Percentiles rank a stretch among this genome's conserved stretches.
These are phyloP conservation scores for Dioszegia crocea DNA, from an alignment of 768 basidiomycete genomes.

Conservation along the genomic window DNA sequence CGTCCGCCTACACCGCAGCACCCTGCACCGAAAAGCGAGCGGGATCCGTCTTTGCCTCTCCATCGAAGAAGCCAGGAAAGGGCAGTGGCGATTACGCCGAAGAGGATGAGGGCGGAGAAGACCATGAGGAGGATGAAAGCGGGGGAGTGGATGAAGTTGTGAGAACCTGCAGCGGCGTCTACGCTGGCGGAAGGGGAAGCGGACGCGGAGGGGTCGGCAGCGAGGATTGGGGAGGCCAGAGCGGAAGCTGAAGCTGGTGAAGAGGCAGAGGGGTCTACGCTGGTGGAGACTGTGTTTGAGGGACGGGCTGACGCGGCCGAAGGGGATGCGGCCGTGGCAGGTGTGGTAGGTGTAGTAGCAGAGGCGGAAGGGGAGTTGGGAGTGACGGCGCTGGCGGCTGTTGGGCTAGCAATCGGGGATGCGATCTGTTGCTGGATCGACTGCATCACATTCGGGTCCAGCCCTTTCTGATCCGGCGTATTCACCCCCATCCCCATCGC, in stretches of 20 bases:
- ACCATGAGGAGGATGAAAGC: slow-evolving; percentile 24
- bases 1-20: slow-evolving; percentile 7
- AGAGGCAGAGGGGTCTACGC: slow-evolving; percentile 12
- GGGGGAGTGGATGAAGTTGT: slow-evolving; percentile 23
- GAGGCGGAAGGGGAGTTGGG: neutral
- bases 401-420: neutral
- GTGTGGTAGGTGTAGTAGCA: neutral
- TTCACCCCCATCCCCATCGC: slow-evolving; percentile 8
- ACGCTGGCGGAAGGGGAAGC: slow-evolving; percentile 4
- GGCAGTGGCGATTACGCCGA: slow-evolving; percentile 21
- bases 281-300: neutral
- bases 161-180: neutral
- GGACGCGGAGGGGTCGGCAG: slow-evolving; percentile 13
- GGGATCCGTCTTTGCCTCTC: slow-evolving; percentile 8
- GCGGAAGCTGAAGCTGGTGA: slow-evolving; percentile 16
- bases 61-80: slow-evolving; percentile 20
- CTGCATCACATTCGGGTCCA: slow-evolving; percentile 3
- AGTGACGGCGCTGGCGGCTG: neutral
- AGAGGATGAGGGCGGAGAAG: slow-evolving; percentile 20
- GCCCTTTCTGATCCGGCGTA: slow-evolving; percentile 9
- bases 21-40: neutral
- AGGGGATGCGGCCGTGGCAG: neutral
- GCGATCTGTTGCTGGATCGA: slow-evolving; percentile 2
- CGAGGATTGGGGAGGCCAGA: slow-evolving; percentile 13
- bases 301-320: neutral